These are phyloP conservation scores for Saccharomyces hybrid DNA, from an alignment of 1,139 yeast species.

Conservation along the genomic window DNA sequence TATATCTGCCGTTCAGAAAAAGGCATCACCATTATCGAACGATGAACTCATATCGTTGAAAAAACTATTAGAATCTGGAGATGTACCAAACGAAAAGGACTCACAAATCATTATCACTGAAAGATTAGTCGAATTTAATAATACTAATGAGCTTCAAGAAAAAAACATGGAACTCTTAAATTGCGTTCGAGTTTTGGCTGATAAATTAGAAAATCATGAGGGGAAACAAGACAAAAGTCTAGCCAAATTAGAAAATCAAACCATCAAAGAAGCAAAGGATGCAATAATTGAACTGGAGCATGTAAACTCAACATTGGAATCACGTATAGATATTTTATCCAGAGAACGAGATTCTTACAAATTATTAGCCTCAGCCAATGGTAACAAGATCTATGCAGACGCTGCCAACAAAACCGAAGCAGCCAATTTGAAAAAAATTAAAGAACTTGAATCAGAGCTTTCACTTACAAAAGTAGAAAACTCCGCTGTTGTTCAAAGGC, in stretches of 20 bases:
- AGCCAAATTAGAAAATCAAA: constrained; percentile 43
- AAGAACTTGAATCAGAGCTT: neutral
- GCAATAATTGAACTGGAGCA: constrained; percentile 64
- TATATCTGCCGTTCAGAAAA: constrained; percentile 37
- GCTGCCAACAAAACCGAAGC: neutral
- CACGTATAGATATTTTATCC: neutral
- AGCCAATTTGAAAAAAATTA: neutral
- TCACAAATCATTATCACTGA: constrained; percentile 67
- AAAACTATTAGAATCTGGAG: constrained; percentile 30
- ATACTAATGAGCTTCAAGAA: constrained; percentile 58
- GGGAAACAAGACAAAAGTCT: constrained; percentile 32
- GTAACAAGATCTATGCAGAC: neutral
- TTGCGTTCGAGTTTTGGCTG: constrained; percentile 63
- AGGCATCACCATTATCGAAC: constrained; percentile 41
- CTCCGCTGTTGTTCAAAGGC: neutral
- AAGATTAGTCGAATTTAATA: constrained; percentile 62
- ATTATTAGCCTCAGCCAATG: neutral
- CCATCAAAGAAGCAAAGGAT: constrained; percentile 64
- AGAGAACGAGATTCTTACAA: constrained; percentile 17
- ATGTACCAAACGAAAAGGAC: constrained; percentile 43
- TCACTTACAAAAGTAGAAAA: neutral
- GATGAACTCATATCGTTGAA: constrained; percentile 47
- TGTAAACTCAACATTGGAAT: constrained; percentile 46
- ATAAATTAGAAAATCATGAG: constrained; percentile 32
- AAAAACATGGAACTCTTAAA: constrained; percentile 66